phyloP scores from a whole-genome alignment of 73 alveolate species.

The Stentor roeselii region DNA sequence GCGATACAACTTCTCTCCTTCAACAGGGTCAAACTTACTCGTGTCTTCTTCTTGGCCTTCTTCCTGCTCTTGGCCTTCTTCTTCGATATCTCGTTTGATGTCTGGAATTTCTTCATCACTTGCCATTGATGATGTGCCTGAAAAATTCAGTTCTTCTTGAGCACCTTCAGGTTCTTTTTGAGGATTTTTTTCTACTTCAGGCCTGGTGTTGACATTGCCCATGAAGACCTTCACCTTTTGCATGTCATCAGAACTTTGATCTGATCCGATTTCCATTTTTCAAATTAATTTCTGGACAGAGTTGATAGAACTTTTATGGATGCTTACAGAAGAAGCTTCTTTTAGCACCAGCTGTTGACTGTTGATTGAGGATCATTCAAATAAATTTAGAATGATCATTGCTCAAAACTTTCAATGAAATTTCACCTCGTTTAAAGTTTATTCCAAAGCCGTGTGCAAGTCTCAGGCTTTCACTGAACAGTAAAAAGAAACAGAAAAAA shows the following conservation, averaged over 20 bases:
- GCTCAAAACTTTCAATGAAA: no score
- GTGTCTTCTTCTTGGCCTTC: no score
- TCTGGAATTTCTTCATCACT: background rate
- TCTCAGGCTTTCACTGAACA: background rate
- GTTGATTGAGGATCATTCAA: no score
- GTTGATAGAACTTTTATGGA: background rate
- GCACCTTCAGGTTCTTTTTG: background rate
- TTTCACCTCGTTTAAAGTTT: no score
- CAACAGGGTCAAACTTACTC: background rate
- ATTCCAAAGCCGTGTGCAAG: no score
- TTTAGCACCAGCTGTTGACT: no score
- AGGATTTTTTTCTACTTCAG: background rate
- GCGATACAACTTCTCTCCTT: background rate
- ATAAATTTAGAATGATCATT: no score
- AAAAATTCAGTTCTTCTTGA: background rate
- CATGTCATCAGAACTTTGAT: slow-evolving; percentile 9
- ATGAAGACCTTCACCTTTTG: background rate
- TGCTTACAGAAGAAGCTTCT: no score
- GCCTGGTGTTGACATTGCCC: background rate
- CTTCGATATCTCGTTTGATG: background rate
- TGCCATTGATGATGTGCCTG: no score
- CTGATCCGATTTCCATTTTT: slow-evolving; percentile 24
- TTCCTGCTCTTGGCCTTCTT: no score
- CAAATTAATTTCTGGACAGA: slow-evolving; percentile 21
- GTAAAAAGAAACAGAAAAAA: background rate